A percentile compares a stretch with the other conserved stretches of the same genome.
These are phyloP conservation scores for Scortechinia acanthostroma DNA, from an alignment of 2,329 filamentous ascomycete genomes.

Conservation along the genomic window DNA sequence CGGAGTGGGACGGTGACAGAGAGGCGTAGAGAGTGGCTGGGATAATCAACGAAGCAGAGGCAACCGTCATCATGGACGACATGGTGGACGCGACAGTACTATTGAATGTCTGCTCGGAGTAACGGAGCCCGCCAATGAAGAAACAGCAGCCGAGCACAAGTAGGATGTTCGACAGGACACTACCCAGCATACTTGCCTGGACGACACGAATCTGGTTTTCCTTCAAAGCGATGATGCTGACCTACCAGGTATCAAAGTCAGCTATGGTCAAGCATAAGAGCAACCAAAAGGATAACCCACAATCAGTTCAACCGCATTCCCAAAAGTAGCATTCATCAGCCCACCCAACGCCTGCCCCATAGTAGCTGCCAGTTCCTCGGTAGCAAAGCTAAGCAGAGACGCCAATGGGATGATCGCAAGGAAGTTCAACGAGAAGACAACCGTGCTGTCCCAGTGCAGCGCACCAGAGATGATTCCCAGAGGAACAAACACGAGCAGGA, in stretches of 20 bases:
- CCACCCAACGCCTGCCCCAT: slow-evolving; percentile 55
- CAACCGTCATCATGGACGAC: slow-evolving; percentile 68
- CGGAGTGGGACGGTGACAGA: slow-evolving; percentile 17
- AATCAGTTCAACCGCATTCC: slow-evolving; percentile 60
- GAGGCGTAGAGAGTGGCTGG: slow-evolving; percentile 52
- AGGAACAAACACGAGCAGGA: slow-evolving; percentile 58
- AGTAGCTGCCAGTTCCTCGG: slow-evolving; percentile 52
- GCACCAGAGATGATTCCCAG: slow-evolving; percentile 48
- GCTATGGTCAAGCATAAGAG: neutral
- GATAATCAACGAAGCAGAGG: slow-evolving; percentile 72
- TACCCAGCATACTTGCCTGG: slow-evolving; percentile 95
- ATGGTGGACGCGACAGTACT: slow-evolving; percentile 72
- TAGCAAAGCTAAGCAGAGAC: slow-evolving; percentile 54
- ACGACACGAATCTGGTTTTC: slow-evolving; percentile 88
- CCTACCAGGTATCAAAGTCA: slow-evolving; percentile 68
- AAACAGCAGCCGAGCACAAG: slow-evolving; percentile 80
- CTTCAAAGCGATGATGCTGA: slow-evolving; percentile 82
- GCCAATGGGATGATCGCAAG: slow-evolving; percentile 57
- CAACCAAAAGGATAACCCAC: slow-evolving; percentile 24
- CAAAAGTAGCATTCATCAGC: slow-evolving; percentile 59
- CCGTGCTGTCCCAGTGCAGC: slow-evolving; percentile 41
- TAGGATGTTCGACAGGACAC: slow-evolving; percentile 87
- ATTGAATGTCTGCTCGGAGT: slow-evolving; percentile 67
- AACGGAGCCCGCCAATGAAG: slow-evolving; percentile 63
- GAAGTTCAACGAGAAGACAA: slow-evolving; percentile 57